Conservation (phyloP, 176 grass and related monocot genomes). For the Otatea glauca region DNA sequence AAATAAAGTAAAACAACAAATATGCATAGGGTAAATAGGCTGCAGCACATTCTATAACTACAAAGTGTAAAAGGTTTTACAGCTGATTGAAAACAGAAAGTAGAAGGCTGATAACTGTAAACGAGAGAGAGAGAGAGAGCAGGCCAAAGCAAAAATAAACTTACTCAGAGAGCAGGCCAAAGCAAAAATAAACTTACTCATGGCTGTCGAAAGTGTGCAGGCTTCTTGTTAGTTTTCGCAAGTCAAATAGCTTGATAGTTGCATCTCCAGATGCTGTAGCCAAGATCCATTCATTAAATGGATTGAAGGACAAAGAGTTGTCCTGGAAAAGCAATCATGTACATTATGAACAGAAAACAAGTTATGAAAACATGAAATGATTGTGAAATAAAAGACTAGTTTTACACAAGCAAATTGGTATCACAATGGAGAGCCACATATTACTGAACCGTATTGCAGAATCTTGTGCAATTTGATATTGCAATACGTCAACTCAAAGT, state of each 20-base stretch:
- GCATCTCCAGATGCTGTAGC: slow-evolving; percentile 89
- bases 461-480: background rate
- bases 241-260: slow-evolving; percentile 84
- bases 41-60: background rate
- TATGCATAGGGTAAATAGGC: background rate
- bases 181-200: slow-evolving; percentile 56
- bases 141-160: slow-evolving; percentile 30
- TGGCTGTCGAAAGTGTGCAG: slow-evolving; percentile 84
- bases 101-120: background rate
- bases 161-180: slow-evolving; percentile 55
- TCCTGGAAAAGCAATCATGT: slow-evolving; percentile 49
- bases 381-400: background rate
- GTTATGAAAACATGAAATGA: background rate
- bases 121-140: background rate
- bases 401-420: slow-evolving; percentile 26
- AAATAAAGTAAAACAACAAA: background rate
- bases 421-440: slow-evolving; percentile 1
- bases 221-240: slow-evolving; percentile 74
- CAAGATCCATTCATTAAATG: slow-evolving; percentile 96
- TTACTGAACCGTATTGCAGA: background rate
- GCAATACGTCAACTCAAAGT: background rate
- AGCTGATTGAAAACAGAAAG: background rate
- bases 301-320: slow-evolving; percentile 94
- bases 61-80: background rate
- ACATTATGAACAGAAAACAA: slow-evolving; percentile 35